These are phyloP conservation scores for Backusella westeae DNA, from an alignment of 192 early-diverging fungal genomes.

Conservation along the genomic window DNA sequence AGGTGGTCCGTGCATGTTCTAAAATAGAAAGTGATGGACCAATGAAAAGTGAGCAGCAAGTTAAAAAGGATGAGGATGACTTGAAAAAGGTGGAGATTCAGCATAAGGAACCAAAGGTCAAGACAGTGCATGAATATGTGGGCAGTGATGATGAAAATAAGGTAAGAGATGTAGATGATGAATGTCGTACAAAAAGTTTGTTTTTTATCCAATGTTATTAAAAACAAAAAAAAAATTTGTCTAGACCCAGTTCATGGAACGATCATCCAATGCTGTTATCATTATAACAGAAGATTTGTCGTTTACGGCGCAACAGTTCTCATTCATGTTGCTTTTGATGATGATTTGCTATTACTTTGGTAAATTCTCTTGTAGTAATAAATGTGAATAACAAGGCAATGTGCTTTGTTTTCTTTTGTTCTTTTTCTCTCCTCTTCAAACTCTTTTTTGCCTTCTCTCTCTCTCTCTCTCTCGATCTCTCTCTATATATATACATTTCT, in stretches of 20 bases:
- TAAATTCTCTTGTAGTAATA: slow-evolving; percentile 29
- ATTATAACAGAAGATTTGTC: slow-evolving; percentile 32
- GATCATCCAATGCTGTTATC: slow-evolving; percentile 6
- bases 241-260: neutral
- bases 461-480: neutral
- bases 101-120: neutral
- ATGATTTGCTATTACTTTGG: slow-evolving; percentile 33
- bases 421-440: neutral
- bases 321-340: slow-evolving; percentile 28
- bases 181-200: neutral
- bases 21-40: neutral
- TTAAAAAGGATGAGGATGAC: neutral
- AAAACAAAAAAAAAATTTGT: neutral
- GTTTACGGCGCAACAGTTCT: slow-evolving; percentile 31
- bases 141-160: neutral
- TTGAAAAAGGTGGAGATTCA: neutral
- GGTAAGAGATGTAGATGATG: neutral
- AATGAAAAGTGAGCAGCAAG: neutral
- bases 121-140: neutral
- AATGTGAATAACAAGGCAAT: neutral
- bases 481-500: neutral
- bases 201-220: neutral
- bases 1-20: neutral
- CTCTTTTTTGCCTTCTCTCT: neutral
- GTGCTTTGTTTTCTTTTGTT: neutral